phyloP scores from a whole-genome alignment of 1,284 basidiomycete genomes.

The Ceratobasidium sp. region DNA sequence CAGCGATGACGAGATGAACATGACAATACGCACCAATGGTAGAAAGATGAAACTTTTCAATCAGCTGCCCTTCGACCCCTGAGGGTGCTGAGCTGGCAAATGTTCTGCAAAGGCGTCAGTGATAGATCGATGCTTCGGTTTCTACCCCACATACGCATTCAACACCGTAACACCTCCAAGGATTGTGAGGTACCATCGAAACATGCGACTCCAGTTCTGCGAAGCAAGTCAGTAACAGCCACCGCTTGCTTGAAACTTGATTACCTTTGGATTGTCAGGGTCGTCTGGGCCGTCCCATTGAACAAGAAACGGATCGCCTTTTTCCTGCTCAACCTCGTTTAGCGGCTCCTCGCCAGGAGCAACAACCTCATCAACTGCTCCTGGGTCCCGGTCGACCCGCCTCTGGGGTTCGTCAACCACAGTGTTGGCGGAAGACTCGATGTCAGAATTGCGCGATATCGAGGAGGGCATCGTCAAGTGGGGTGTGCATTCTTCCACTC shows the following conservation, averaged over 20 bases:
- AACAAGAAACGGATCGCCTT: constrained; percentile 53
- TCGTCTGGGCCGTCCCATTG: constrained; percentile 52
- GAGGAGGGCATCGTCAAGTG: constrained; percentile 20
- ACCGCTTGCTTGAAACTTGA: neutral
- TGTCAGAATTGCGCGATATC: constrained; percentile 24
- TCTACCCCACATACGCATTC: constrained; percentile 60
- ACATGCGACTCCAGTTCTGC: constrained; percentile 64
- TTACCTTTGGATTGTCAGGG: constrained; percentile 55
- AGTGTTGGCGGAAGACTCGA: constrained; percentile 25
- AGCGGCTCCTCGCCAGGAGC: constrained; percentile 39
- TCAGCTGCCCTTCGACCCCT: constrained; percentile 57
- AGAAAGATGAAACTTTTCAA: constrained; percentile 61
- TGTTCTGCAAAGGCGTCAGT: constrained; percentile 53
- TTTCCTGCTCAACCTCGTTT: constrained; percentile 38
- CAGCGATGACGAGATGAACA: constrained; percentile 50
- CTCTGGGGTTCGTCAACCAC: constrained; percentile 21
- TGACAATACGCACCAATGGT: constrained; percentile 52
- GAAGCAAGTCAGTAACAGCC: neutral
- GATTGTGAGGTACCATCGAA: constrained; percentile 70
- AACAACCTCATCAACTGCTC: constrained; percentile 31
- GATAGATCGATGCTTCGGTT: constrained; percentile 11
- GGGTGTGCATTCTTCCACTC: neutral
- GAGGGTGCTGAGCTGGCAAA: constrained; percentile 69
- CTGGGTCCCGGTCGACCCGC: neutral
- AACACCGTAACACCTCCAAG: constrained; percentile 68